Evolutionary conservation across 164 flowering plant genomes (phyloP), one percentile per base, ranked within the genome.

Genomic region (Vitis rotundifolia): DNA sequence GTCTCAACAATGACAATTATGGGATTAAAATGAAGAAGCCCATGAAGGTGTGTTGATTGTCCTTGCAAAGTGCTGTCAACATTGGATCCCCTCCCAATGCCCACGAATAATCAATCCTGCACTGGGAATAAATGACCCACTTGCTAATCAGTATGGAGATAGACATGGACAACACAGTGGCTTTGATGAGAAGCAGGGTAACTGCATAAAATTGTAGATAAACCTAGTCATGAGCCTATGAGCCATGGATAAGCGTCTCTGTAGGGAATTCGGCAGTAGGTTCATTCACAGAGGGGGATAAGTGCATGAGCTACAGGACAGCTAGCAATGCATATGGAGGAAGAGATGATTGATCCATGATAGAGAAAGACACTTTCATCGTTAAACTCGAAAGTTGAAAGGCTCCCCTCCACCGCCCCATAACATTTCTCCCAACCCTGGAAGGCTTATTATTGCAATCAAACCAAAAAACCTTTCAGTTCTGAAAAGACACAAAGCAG

Each of bases 351-450:
- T 68, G 68, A 59, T 50, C 69, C 64, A 68, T 79, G 82, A 82
- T 70, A 76, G 73, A 73, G 80, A 81, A 78, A 81, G 80, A 71
- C 82, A 80, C 81, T 78, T 76, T 77, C 85, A 78, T 86, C 80
- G 84, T 80, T 81, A 68, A 76, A 58, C 80, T 78, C 81, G 74
- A 80, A 81, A 79, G 80, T 73, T 66, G 22, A 66, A 72, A 75
- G 63, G 55, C 63, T 31, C 13, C 61, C 49, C 70, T 49, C 71
- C 67, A 57, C 73, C 73, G 48, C 28, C 67, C 66, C 71, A 59
- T 11, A 8, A 10, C 53, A 0, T n/a, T 2, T 53, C 11, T 64
- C 67, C 0, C n/a, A 15, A 7, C 19, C 8, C 16, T 19, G 37
- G 55, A 71, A 66, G 52, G 22, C 75, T 62, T 63, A 2, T 37